Conservation (phyloP, 2,329 filamentous ascomycete species). For the Thermothelomyces thermophilus region DNA sequence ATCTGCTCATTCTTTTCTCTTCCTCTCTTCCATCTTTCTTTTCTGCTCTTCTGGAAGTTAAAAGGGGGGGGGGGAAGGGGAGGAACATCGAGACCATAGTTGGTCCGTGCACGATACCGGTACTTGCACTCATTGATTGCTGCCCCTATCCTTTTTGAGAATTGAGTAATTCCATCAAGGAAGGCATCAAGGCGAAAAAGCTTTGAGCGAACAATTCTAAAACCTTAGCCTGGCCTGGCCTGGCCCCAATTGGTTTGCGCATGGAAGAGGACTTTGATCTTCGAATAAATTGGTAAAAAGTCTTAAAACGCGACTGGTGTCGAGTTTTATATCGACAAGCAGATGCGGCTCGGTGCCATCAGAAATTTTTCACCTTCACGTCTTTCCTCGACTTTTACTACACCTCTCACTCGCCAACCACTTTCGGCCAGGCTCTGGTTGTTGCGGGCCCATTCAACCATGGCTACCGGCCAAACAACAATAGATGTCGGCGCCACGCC, state of each 20-base stretch:
- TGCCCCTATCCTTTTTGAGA: no score
- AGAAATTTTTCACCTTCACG: conserved; percentile 9
- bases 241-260: no score
- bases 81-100: no score
- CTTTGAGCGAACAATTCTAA: no score
- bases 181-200: no score
- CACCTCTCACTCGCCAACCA: conserved; percentile 6
- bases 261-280: no score
- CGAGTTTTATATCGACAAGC: background rate
- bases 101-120: no score
- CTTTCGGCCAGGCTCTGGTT: background rate
- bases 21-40: background rate
- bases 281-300: no score
- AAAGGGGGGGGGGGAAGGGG: no score
- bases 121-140: no score
- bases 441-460: conserved; percentile 1
- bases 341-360: conserved; percentile 13
- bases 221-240: no score
- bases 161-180: no score
- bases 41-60: background rate
- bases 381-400: background rate
- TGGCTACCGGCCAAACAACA: conserved; percentile 9
- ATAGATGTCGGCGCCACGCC: conserved; percentile 1
- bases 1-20: background rate
- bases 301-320: background rate